A percentile compares a stretch with the other conserved stretches of the same genome.
phyloP scores from a whole-genome alignment of 306 rosid species.

The Abrus pulchellus region DNA sequence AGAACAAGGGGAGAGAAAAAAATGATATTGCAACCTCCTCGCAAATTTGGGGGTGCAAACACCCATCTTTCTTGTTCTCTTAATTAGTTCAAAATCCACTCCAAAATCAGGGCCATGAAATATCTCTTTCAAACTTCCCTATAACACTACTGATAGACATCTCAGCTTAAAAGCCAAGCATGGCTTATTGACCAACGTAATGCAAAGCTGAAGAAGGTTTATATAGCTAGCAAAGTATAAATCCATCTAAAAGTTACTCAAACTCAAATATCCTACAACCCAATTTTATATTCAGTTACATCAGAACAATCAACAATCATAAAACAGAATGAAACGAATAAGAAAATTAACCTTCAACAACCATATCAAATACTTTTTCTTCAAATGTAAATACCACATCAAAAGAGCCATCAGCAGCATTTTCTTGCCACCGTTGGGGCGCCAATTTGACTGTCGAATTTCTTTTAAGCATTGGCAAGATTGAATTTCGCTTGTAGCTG shows the following conservation, averaged over 20 bases:
- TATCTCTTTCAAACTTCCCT: slow-evolving; percentile 14
- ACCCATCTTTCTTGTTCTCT: neutral
- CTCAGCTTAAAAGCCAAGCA: slow-evolving; percentile 22
- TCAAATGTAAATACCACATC: slow-evolving; percentile 88
- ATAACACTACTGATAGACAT: neutral
- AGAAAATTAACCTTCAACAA: slow-evolving; percentile 75
- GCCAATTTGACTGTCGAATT: slow-evolving; percentile 77
- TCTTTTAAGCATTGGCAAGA: slow-evolving; percentile 93
- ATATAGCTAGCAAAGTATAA: slow-evolving; percentile 11
- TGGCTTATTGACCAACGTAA: slow-evolving; percentile 13
- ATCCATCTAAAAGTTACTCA: neutral
- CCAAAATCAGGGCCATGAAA: slow-evolving; percentile 6
- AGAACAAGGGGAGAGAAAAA: slow-evolving; percentile 4
- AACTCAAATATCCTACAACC: slow-evolving; percentile 26
- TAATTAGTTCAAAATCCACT: neutral
- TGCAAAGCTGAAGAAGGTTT: slow-evolving; percentile 5
- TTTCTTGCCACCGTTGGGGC: slow-evolving; percentile 97
- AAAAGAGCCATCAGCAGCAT: slow-evolving; percentile 83
- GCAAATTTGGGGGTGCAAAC: slow-evolving; percentile 16
- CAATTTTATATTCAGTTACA: neutral
- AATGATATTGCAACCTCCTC: slow-evolving; percentile 21
- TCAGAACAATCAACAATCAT: slow-evolving; percentile 6
- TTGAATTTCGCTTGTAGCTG: slow-evolving; percentile 90
- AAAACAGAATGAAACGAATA: slow-evolving; percentile 31
- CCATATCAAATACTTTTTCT: slow-evolving; percentile 96